Percentiles rank a stretch among this genome's conserved stretches.
These are phyloP conservation scores for Entomortierella lignicola DNA, from an alignment of 192 early-diverging fungal genomes.

Conservation along the genomic window DNA sequence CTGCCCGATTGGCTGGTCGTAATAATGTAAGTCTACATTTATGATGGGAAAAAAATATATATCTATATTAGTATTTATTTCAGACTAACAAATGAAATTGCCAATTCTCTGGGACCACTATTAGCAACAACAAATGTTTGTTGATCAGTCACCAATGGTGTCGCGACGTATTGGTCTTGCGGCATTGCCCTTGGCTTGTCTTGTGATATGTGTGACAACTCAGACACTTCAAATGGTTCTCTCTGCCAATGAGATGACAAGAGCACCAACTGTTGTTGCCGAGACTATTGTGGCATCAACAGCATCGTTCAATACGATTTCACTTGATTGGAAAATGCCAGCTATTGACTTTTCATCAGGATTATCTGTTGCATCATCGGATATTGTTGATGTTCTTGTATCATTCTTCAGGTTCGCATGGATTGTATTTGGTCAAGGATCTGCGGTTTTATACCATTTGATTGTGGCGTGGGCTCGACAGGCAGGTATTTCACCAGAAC, in stretches of 20 bases:
- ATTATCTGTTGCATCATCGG: conserved; percentile 17
- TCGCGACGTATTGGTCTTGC: conserved; percentile 86
- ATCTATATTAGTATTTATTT: too few species aligned
- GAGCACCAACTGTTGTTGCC: neutral
- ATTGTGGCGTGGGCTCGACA: conserved; percentile 9
- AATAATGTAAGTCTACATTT: conserved; percentile 50
- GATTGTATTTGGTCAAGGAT: conserved; percentile 7
- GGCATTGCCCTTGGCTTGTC: conserved; percentile 79
- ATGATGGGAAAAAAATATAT: too few species aligned
- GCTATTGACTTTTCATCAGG: conserved; percentile 26
- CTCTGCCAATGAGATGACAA: conserved; percentile 11
- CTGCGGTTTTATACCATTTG: conserved; percentile 1
- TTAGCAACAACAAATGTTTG: conserved; percentile 60
- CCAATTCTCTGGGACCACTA: too few species aligned
- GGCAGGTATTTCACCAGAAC: conserved; percentile 15
- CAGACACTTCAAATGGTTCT: conserved; percentile 57
- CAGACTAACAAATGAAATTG: too few species aligned
- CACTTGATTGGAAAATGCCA: conserved; percentile 19
- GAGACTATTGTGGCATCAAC: conserved; percentile 42
- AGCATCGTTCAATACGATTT: conserved; percentile 27
- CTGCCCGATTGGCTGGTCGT: conserved; percentile 52
- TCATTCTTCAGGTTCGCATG: conserved; percentile 30
- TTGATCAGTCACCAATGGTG: conserved; percentile 80
- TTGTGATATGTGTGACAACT: conserved; percentile 69
- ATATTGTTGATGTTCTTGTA: conserved; percentile 22